Evolutionary conservation across 768 basidiomycete genomes (phyloP).

Genomic region (Lentinula detonsa): DNA sequence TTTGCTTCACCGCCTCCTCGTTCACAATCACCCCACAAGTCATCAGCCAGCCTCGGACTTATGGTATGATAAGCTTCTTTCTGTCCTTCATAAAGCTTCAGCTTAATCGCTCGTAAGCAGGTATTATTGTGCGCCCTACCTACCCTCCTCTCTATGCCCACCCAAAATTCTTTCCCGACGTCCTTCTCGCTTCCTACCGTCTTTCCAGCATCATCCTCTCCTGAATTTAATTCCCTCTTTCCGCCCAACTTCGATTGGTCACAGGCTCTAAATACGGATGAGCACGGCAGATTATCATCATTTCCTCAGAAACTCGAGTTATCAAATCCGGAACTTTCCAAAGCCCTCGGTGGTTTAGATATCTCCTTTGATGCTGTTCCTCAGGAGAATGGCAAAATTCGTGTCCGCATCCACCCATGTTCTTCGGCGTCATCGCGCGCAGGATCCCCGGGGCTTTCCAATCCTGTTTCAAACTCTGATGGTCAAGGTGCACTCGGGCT

Average conservation of each 20-base stretch:
- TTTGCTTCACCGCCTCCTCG: constrained; percentile 37
- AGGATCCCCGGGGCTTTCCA: constrained; percentile 23
- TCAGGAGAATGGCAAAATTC: constrained; percentile 64
- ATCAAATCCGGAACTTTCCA: constrained; percentile 39
- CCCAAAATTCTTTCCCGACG: constrained; percentile 48
- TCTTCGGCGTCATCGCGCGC: constrained; percentile 39
- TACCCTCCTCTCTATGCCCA: constrained; percentile 62
- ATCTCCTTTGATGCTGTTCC: constrained; percentile 69
- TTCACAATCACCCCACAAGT: constrained; percentile 45
- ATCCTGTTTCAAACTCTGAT: constrained; percentile 16
- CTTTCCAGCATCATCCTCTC: constrained; percentile 32
- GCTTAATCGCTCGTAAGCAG: constrained; percentile 31
- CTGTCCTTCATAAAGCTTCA: not conserved
- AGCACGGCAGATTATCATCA: constrained; percentile 22
- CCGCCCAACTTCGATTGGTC: constrained; percentile 54
- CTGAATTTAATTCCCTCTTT: constrained; percentile 41
- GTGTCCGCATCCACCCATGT: constrained; percentile 64
- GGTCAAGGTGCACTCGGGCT: not conserved
- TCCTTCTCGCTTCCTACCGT: constrained; percentile 51
- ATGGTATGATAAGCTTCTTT: constrained; percentile 46
- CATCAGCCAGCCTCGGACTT: constrained; percentile 61
- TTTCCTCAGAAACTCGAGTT: constrained; percentile 49
- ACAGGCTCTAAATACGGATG: constrained; percentile 39
- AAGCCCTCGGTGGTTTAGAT: constrained; percentile 52
- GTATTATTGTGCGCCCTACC: constrained; percentile 76